Percentiles rank a stretch among this genome's conserved stretches.
These are phyloP conservation scores for Symbiodinium pilosum DNA, from an alignment of 73 alveolate genomes.

Conservation along the genomic window DNA sequence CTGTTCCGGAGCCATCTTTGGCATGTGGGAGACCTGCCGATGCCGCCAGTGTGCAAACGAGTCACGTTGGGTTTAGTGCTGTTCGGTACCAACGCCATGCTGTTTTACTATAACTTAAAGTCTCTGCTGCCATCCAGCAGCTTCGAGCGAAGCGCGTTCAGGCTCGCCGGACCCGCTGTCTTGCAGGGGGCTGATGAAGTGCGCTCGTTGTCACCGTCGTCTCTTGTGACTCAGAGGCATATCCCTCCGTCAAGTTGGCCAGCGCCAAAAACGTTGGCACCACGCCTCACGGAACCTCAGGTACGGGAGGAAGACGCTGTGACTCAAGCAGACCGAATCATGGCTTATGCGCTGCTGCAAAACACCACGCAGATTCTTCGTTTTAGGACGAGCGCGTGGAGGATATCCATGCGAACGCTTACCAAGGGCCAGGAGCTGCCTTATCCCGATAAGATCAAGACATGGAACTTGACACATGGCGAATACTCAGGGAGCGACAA, in stretches of 20 bases:
- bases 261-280: background rate
- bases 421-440: constrained; percentile 49
- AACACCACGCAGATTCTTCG: constrained; percentile 65
- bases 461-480: constrained; percentile 7
- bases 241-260: background rate
- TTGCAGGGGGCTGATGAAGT: too few species aligned
- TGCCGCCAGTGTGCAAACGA: background rate
- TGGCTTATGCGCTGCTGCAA: constrained; percentile 43
- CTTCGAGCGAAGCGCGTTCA: background rate
- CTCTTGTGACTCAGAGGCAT: background rate
- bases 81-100: background rate
- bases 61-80: background rate
- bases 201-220: too few species aligned
- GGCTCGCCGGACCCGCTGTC: too few species aligned
- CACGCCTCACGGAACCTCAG: background rate
- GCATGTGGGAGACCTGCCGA: background rate
- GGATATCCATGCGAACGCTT: background rate
- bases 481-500: constrained; percentile 52
- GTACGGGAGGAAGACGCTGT: background rate
- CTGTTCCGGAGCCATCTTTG: background rate
- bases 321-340: background rate
- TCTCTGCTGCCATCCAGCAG: background rate
- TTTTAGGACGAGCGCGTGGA: constrained; percentile 34
- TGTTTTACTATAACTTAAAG: background rate
- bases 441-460: background rate